Base-by-base conservation (phyloP, 352 stramenopile species). In the Pythium dissotocum region DNA sequence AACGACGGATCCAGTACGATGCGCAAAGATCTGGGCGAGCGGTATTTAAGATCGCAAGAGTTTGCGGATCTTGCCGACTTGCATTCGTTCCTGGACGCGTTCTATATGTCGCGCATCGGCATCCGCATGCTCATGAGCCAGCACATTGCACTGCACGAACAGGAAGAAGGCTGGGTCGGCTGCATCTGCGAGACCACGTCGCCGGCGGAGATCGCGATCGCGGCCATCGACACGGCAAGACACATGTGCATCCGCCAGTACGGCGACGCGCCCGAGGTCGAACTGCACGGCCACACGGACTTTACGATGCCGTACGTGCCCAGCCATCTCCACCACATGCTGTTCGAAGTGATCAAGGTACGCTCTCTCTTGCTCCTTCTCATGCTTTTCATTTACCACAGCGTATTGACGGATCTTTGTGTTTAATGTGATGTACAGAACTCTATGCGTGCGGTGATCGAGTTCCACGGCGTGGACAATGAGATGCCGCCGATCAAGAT, bases 111-210 rank as follows among this genome's bases (percentile, higher is more conserved):
- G 24, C 85, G 98, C 36, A 99, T 99, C 69, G 98, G 98, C 48
- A 99, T 99, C 71, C 97, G 98, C 6, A 99, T 99, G 72, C 88
- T 99, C 66, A 99, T 99, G 84, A 98, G 97, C 36, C 98, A 99
- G 78, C 99, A 99, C 78, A 85, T 99, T 65, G 97, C 97, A 13
- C 81, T 99, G 13, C 92, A 98, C 66, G 82, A 98, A 62, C 77
- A 94, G 64, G 89, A 97, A 68, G 70, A 87, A 51, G 89, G 88
- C 8, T 97, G 88, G 88, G 87, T 95, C 21, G 84, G 85, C 49
- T 98, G 98, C 67, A 98, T 99, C 73, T 99, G 95, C 78, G 94
- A 96, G 70, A 95, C 90, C 46, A 99, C 97, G 21, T 98, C 90
- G 14, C 98, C 98, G 0, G 98, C 97, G 4, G 92, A 99, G 75